Base-by-base conservation (phyloP, 768 basidiomycete species). In the Mycena alexandri region DNA sequence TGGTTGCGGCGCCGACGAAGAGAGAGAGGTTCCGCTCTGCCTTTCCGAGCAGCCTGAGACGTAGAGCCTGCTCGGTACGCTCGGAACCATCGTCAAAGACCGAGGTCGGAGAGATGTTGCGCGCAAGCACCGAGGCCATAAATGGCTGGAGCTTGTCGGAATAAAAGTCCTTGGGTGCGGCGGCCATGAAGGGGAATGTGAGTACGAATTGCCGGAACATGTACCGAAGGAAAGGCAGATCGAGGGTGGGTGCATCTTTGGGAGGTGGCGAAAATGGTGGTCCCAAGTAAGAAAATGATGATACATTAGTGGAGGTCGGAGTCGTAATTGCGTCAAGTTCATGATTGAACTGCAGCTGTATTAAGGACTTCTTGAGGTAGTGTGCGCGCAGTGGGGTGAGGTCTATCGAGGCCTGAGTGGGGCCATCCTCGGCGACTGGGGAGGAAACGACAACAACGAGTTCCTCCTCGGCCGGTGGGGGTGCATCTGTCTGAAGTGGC, bases 301-400 rank as follows among this genome's bases (percentile, higher is more conserved):
- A 92, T 7, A 85, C 74, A 58, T 84, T 85, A 52, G 79, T 81
- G 21, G 81, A 74, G 1, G 82, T 73, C 0, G 86, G 81, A 7
- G 85, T 82, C 12, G 88, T 87, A 70, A 95, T 84, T 22, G 82
- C 81, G 66, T 88, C 83, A 67, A 99, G 86, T 79, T 99, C 98
- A n/a, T 80, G 81, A 72, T 82, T 80, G 73, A 98, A 90, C 78
- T 98, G 91, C 57, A 98, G 90, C 71, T 92, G 89, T 48, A 98
- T 86, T 62, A 99, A 90, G 19, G 94, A 87, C 79, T 99, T 99
- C 85, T 99, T 99, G 77, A 99, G 93, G 79, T 99, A 99, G 76
- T 99, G 98, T 5, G 96, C 95, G 47, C 96, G 91, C 53, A 96
- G 82, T 14, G 97, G 94, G 1, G 95, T 94, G 54, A 98, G 88